phyloP scores from a whole-genome alignment of 2,329 filamentous ascomycete genomes.

The Colletotrichum karsti region DNA sequence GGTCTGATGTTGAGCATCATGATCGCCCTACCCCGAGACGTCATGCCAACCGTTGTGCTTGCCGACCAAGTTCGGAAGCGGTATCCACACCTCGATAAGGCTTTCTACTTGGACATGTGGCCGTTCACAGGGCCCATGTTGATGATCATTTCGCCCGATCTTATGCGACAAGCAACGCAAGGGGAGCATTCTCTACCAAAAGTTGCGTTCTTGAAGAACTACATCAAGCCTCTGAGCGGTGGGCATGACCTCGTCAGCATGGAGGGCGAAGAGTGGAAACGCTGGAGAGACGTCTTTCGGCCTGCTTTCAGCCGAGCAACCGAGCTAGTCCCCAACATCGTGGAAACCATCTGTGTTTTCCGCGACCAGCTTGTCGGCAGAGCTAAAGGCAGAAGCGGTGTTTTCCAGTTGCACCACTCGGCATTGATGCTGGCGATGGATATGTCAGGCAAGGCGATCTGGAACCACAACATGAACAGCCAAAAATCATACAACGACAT shows the following conservation, averaged over 20 bases:
- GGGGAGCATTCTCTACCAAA: not conserved
- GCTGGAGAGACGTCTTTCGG: constrained; percentile 8
- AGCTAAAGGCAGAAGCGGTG: not conserved
- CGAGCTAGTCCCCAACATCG: constrained; percentile 1
- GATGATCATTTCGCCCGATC: constrained; percentile 8
- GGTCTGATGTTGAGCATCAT: constrained; percentile 8
- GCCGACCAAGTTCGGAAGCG: not conserved
- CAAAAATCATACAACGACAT: constrained; percentile 4
- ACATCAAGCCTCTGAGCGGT: constrained; percentile 4
- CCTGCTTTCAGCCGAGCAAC: constrained; percentile 10
- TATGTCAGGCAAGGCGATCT: constrained; percentile 9
- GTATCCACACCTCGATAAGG: not conserved
- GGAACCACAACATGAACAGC: constrained; percentile 11
- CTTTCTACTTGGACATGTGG: constrained; percentile 16
- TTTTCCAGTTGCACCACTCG: not conserved
- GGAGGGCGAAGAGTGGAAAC: constrained; percentile 14
- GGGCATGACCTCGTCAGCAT: constrained; percentile 15
- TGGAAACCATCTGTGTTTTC: not conserved
- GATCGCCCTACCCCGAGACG: not conserved
- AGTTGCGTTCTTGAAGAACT: not conserved
- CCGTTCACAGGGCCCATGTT: constrained; percentile 9
- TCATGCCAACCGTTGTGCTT: not conserved
- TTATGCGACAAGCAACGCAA: not conserved
- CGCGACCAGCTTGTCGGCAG: not conserved
- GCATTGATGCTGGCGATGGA: constrained; percentile 12